These are phyloP conservation scores for Xylaria scruposa DNA, from an alignment of 495 filamentous ascomycete genomes.

Conservation along the genomic window DNA sequence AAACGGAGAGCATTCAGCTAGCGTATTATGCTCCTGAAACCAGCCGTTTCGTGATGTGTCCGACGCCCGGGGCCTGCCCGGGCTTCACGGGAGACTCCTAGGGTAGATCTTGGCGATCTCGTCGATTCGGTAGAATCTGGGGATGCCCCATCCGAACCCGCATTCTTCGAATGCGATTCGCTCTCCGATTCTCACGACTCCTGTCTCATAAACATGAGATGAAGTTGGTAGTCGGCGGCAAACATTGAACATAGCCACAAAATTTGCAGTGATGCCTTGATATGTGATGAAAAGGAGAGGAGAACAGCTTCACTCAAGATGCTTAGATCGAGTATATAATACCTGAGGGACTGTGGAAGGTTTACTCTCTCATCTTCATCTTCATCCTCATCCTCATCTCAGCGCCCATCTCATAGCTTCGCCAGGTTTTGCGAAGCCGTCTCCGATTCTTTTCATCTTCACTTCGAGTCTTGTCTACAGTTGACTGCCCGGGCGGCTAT, in stretches of 20 bases:
- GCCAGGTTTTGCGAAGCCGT: conserved; percentile 18
- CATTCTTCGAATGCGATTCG: conserved; percentile 19
- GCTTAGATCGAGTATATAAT: conserved; percentile 5
- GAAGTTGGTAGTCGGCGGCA: conserved; percentile 16
- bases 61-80: too few relatives aligned
- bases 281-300: not conserved
- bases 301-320: not conserved
- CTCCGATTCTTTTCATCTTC: not conserved
- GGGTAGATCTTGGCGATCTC: conserved; percentile 21
- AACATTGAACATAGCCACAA: conserved; percentile 22
- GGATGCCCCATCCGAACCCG: not conserved
- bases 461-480: not conserved
- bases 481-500: conserved; percentile 13
- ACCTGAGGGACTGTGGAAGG: not conserved
- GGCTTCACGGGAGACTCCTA: not conserved
- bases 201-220: conserved; percentile 23
- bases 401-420: not conserved
- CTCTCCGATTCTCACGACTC: conserved; percentile 15
- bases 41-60: conserved; percentile 2
- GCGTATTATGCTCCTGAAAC: conserved; percentile 10
- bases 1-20: not conserved
- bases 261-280: not conserved
- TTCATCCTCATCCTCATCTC: conserved; percentile 7
- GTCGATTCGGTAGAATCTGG: not conserved
- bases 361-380: conserved; percentile 20